phyloP scores from a whole-genome alignment of 2,329 filamentous ascomycete genomes.

The Blastomyces gilchristii region DNA sequence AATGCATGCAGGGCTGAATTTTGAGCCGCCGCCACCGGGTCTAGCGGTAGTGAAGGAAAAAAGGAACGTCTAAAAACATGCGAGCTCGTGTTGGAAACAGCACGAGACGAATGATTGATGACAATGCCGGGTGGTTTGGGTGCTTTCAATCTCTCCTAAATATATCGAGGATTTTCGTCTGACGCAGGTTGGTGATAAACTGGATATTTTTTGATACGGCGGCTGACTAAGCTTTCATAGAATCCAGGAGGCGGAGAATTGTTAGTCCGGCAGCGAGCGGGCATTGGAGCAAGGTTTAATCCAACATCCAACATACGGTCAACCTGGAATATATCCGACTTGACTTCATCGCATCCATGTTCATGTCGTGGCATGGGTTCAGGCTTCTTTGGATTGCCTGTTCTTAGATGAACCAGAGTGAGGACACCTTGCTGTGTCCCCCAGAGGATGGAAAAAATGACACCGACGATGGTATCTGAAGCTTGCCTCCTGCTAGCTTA shows the following conservation, averaged over 20 bases:
- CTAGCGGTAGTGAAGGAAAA: conserved; percentile 3
- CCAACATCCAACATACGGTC: not conserved
- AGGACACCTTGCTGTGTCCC: not conserved
- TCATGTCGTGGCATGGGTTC: not conserved
- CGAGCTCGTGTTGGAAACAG: not conserved
- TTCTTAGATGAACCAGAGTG: not conserved
- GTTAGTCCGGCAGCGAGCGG: not conserved
- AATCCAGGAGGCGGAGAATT: not conserved
- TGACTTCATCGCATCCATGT: not conserved
- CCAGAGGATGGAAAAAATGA: not conserved
- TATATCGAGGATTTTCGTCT: too few species aligned
- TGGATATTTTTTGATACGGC: not conserved
- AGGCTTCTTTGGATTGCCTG: not conserved
- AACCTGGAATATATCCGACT: too few species aligned
- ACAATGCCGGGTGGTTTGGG: not conserved
- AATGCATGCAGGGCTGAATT: conserved; percentile 18
- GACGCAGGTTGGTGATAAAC: too few species aligned
- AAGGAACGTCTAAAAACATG: conserved; percentile 1
- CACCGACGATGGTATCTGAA: not conserved
- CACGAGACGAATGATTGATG: not conserved
- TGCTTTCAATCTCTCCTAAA: not conserved
- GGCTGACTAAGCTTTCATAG: not conserved
- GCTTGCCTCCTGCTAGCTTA: not conserved
- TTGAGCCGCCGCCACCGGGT: conserved; percentile 12
- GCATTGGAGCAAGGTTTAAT: not conserved